Evolutionary conservation across 805 yeast genomes (phyloP), one percentile per base, ranked within the genome.

Genomic region (Candida krabiensis): DNA sequence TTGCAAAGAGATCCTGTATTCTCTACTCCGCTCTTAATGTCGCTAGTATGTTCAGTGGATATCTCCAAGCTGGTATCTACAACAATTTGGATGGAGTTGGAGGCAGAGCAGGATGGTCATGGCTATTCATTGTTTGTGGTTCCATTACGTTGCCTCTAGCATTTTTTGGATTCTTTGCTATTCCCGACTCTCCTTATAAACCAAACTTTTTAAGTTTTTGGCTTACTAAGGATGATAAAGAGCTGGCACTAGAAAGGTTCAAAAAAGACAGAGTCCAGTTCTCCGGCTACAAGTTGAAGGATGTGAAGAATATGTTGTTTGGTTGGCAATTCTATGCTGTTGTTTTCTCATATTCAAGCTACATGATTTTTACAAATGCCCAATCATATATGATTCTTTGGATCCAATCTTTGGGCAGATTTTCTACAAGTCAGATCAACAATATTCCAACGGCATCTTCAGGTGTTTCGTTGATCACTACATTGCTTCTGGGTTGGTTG

Each of bases 101-200:
- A 12, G 77, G 78, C 0, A 52, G 76, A 15, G 66, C 67, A 5
- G 82, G 83, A 4, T 77, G 81, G 82, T 66, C 79, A 56, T 77
- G 82, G 83, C 43, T 77, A 14, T 78, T 77, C 47, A 71, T 78
- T 30, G 73, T 78, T 43, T 82, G 77, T 55, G 75, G 73, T 46
- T 43, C 73, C 22, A 69, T 77, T 26, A 77, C 82, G 0, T 45
- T 77, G 1, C 82, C 82, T 2, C 71, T 78, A 36, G 70, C 73
- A 5, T 27, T 76, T 5, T 73, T 71, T 40, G 81, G 83, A 1
- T 64, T 73, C 17, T 30, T 78, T 3, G 70, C 69, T 42, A 77
- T 78, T 56, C 83, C 83, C n/a, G 81, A 76, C 36, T 78, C 82
- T n/a, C 47, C 47, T 22, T 30, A 37, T 15, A 21, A 21, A 8